Evolutionary conservation across 768 basidiomycete genomes (phyloP).

Genomic region (Zangia roseola): DNA sequence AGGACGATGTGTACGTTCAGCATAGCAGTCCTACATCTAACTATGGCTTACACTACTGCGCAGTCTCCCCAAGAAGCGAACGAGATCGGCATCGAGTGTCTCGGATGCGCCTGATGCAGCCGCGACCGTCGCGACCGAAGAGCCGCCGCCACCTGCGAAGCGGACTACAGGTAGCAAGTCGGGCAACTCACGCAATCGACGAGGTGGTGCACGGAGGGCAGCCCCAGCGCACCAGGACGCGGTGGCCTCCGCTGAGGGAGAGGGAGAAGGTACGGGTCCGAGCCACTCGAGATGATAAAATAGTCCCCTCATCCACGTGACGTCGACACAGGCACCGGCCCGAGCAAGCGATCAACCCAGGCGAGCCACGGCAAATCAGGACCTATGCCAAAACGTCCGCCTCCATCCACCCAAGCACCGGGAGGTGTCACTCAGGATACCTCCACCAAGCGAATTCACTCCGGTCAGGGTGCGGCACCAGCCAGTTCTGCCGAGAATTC

Average conservation of each 20-base stretch:
- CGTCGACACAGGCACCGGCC: constrained; percentile 34
- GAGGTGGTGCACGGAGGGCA: constrained; percentile 32
- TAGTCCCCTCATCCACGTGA: constrained; percentile 35
- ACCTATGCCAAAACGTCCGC: constrained; percentile 31
- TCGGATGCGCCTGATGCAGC: constrained; percentile 56
- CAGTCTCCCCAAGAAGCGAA: constrained; percentile 65
- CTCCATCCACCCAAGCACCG: constrained; percentile 30
- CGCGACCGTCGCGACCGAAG: constrained; percentile 38
- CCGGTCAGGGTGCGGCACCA: constrained; percentile 33
- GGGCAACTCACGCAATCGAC: constrained; percentile 28
- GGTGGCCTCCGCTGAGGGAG: constrained; percentile 45
- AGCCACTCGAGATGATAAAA: constrained; percentile 8
- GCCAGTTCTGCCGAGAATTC: constrained; percentile 47
- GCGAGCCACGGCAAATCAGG: constrained; percentile 37
- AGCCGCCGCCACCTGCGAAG: constrained; percentile 38
- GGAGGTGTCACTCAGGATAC: constrained; percentile 42
- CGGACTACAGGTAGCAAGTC: constrained; percentile 27
- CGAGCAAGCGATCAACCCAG: constrained; percentile 39
- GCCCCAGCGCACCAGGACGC: constrained; percentile 21
- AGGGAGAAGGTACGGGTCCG: constrained; percentile 54
- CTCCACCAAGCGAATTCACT: constrained; percentile 49
- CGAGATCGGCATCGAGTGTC: constrained; percentile 69
- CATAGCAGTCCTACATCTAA: not conserved
- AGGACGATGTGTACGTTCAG: constrained; percentile 64
- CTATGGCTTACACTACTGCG: constrained; percentile 10